Evolutionary conservation across 2,329 filamentous ascomycete genomes (phyloP).

Genomic region (Trichoderma aggressivum): DNA sequence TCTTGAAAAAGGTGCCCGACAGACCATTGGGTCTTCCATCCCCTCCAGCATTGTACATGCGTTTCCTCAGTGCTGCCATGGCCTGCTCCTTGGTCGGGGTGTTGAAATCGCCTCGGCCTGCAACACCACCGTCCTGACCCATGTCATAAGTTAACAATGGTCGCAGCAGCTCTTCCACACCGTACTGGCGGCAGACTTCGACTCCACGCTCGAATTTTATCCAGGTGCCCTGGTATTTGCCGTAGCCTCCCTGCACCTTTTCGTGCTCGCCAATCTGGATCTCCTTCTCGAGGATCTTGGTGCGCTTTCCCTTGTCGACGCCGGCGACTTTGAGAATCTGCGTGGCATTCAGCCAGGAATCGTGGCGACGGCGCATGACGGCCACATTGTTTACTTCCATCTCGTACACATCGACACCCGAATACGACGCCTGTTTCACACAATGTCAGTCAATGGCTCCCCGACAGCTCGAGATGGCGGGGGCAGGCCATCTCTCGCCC

Average conservation of each 20-base stretch:
- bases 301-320: conserved; percentile 95
- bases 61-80: conserved; percentile 91
- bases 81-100: conserved; percentile 98
- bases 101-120: conserved; percentile 74
- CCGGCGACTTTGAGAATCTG: conserved; percentile 97
- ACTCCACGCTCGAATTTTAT: conserved; percentile 90
- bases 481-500: conserved; percentile 20
- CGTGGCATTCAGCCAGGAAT: conserved; percentile 96
- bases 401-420: conserved; percentile 93
- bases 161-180: conserved; percentile 71
- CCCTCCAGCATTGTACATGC: conserved; percentile 70
- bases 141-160: conserved; percentile 79
- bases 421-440: conserved; percentile 71
- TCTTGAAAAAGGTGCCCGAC: conserved; percentile 92
- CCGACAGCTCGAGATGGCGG: background rate
- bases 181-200: conserved; percentile 81
- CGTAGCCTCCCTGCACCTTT: conserved; percentile 97
- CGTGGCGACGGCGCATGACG: conserved; percentile 91
- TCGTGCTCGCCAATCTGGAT: conserved; percentile 95
- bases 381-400: conserved; percentile 94
- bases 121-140: conserved; percentile 68
- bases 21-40: conserved; percentile 65
- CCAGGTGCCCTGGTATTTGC: conserved; percentile 99
- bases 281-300: conserved; percentile 96
- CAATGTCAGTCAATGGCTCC: conserved; percentile 24